Conservation (phyloP, 306 rosid genomes). For the Castanea sativa region DNA sequence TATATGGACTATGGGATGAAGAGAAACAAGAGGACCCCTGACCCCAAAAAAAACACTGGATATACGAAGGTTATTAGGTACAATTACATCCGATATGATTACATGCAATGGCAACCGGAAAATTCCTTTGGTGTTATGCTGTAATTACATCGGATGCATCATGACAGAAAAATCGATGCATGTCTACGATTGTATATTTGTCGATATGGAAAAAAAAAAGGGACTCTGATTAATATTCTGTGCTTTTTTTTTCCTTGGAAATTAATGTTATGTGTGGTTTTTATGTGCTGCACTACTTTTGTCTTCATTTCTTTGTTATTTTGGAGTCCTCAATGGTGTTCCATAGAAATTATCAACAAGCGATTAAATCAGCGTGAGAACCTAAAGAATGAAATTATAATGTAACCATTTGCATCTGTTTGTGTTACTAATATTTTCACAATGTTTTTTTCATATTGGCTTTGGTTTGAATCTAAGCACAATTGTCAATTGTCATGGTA, state of each 20-base stretch:
- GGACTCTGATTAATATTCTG: background rate
- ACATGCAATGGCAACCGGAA: background rate
- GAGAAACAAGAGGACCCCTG: background rate
- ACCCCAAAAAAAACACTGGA: background rate
- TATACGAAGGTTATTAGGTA: background rate
- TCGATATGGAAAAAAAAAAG: background rate
- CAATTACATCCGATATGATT: background rate
- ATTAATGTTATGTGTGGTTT: background rate
- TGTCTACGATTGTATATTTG: slow-evolving; percentile 4
- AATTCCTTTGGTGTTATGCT: background rate
- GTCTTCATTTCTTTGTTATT: background rate
- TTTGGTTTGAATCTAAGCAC: background rate
- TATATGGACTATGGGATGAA: background rate
- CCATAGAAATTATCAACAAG: background rate
- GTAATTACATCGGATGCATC: background rate
- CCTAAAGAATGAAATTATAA: background rate
- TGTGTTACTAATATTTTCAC: background rate
- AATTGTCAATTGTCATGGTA: too few relatives aligned
- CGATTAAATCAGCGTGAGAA: background rate
- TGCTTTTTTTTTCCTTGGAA: background rate
- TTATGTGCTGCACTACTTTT: background rate
- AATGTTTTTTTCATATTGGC: background rate
- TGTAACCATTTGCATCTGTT: background rate
- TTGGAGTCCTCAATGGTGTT: background rate
- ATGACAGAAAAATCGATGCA: background rate